Conservation (phyloP, 345 rosid genomes). For the rapeseed (Brassica napus) region Da-Ae NC_063440.1:61501-62000, state of each 20-base stretch:
- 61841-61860: neutral
- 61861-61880: neutral
- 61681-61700: neutral
- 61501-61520: neutral
- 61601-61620: conserved; percentile 72
- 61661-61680: conserved; percentile 1
- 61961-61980: conserved; percentile 63
- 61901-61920: conserved; percentile 89
- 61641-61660: conserved; percentile 16
- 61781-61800: neutral
- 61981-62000: conserved; percentile 70
- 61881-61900: conserved; percentile 29
- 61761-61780: neutral
- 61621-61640: conserved; percentile 81
- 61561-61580: conserved; percentile 75
- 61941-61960: conserved; percentile 81
- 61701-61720: neutral
- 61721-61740: neutral
- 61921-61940: conserved; percentile 81
- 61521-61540: conserved; percentile 63
- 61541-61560: conserved; percentile 79
- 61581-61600: conserved; percentile 62
- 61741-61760: neutral
- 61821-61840: neutral
- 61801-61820: neutral